Evolutionary conservation across 1,284 basidiomycete genomes (phyloP).

Genomic region (Neonothopanus nambi): DNA sequence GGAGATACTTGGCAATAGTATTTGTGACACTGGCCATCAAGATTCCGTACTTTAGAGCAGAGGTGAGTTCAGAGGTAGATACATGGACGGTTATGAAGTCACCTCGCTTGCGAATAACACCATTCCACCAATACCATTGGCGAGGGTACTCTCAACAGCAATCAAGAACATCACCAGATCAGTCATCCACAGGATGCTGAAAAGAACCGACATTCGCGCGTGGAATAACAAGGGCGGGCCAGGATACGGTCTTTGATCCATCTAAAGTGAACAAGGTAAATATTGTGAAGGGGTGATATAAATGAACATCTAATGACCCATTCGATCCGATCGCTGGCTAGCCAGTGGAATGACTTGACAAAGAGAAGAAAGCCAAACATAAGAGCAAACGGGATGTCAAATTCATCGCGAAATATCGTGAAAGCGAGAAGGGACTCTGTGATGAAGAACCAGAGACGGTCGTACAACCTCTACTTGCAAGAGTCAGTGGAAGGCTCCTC

Average conservation of each 20-base stretch:
- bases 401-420: constrained; percentile 95
- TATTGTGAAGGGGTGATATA: constrained; percentile 8
- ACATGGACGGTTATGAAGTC: constrained; percentile 8
- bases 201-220: constrained; percentile 74
- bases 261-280: constrained; percentile 49
- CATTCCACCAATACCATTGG: constrained; percentile 84
- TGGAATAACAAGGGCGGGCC: constrained; percentile 85
- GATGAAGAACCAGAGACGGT: constrained; percentile 95
- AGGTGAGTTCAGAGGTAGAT: constrained; percentile 8
- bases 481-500: constrained; percentile 5
- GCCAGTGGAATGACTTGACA: constrained; percentile 98
- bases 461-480: constrained; percentile 78
- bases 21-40: constrained; percentile 82
- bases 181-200: constrained; percentile 67
- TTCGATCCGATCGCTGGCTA: constrained; percentile 93
- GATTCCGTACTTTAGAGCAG: constrained; percentile 75
- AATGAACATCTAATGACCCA: constrained; percentile 55
- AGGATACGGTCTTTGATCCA: constrained; percentile 94
- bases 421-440: constrained; percentile 95
- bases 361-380: constrained; percentile 94
- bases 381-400: constrained; percentile 88
- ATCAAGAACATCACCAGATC: constrained; percentile 77
- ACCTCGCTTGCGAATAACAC: constrained; percentile 96
- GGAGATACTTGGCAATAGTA: constrained; percentile 81
- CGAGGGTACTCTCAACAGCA: constrained; percentile 76